Evolutionary conservation across 1,139 yeast genomes (phyloP).

Genomic region (Candida tetrigidarum): DNA sequence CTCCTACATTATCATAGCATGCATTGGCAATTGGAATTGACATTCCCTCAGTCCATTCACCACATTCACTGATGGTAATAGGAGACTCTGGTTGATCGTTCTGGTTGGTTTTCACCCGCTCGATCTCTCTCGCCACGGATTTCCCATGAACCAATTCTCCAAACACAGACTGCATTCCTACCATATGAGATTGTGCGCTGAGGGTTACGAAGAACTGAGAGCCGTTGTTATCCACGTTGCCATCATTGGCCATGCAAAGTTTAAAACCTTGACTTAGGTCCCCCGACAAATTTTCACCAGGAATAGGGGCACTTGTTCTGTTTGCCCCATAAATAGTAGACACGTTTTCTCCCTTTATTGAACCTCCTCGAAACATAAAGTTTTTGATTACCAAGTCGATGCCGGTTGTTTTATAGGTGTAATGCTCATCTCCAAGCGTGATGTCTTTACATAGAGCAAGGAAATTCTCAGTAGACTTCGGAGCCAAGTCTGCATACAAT

Average conservation of each 20-base stretch:
- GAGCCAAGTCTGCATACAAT: constrained; percentile 57
- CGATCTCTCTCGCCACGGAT: constrained; percentile 70
- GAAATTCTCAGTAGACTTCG: constrained; percentile 61
- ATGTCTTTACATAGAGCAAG: constrained; percentile 43
- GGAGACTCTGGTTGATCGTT: constrained; percentile 48
- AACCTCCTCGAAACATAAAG: constrained; percentile 85
- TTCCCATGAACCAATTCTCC: constrained; percentile 71
- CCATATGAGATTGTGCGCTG: constrained; percentile 70
- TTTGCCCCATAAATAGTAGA: constrained; percentile 39
- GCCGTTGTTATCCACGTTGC: constrained; percentile 55
- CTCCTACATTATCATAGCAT: constrained; percentile 61
- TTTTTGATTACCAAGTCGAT: constrained; percentile 78
- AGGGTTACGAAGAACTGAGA: constrained; percentile 85
- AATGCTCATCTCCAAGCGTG: constrained; percentile 26
- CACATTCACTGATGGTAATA: constrained; percentile 63
- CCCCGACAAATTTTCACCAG: constrained; percentile 61
- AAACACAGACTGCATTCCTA: constrained; percentile 77
- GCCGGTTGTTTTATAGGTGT: constrained; percentile 44
- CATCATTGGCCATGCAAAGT: constrained; percentile 77
- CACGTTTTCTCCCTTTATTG: constrained; percentile 52
- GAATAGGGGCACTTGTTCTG: constrained; percentile 38
- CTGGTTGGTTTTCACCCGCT: constrained; percentile 48
- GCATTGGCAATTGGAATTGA: constrained; percentile 63
- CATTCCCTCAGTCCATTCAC: constrained; percentile 61
- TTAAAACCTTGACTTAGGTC: constrained; percentile 51